Percentiles rank a stretch among this genome's conserved stretches.
Evolutionary conservation across 2,329 filamentous ascomycete species (phyloP).

Genomic region (Fusarium circinatum): DNA sequence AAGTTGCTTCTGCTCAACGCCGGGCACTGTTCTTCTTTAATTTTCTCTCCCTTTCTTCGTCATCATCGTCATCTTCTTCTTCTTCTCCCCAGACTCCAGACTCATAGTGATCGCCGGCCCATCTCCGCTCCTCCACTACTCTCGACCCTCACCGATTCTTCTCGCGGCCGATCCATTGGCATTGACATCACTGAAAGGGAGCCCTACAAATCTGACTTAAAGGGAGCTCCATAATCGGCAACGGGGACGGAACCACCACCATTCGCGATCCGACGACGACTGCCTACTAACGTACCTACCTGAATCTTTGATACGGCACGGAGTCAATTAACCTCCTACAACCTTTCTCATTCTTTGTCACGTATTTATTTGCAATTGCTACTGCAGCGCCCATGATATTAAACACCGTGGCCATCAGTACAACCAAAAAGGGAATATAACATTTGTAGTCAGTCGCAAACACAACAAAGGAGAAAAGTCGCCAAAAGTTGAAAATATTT

Average conservation of each 20-base stretch:
- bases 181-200: conserved; percentile 34
- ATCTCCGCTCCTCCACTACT: conserved; percentile 32
- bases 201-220: conserved; percentile 14
- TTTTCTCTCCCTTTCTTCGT: conserved; percentile 12
- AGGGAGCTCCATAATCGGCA: conserved; percentile 33
- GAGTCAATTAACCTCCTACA: conserved; percentile 11
- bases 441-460: conserved; percentile 25
- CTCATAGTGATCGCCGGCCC: conserved; percentile 15
- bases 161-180: conserved; percentile 28
- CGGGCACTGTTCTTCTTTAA: not conserved
- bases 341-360: conserved; percentile 1
- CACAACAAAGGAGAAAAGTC: conserved; percentile 16
- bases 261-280: conserved; percentile 12
- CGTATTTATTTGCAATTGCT: conserved; percentile 10
- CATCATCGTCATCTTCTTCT: not conserved
- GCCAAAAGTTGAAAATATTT: not conserved
- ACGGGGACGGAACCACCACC: conserved; percentile 5
- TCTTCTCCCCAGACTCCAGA: conserved; percentile 15
- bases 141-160: conserved; percentile 36
- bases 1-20: conserved; percentile 23
- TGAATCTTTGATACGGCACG: conserved; percentile 3
- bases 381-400: conserved; percentile 30
- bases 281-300: not conserved
- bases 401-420: conserved; percentile 25
- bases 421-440: conserved; percentile 31